Evolutionary conservation across 2,329 filamentous ascomycete genomes (phyloP).

Genomic region (Cordyceps fumosorosea): DNA sequence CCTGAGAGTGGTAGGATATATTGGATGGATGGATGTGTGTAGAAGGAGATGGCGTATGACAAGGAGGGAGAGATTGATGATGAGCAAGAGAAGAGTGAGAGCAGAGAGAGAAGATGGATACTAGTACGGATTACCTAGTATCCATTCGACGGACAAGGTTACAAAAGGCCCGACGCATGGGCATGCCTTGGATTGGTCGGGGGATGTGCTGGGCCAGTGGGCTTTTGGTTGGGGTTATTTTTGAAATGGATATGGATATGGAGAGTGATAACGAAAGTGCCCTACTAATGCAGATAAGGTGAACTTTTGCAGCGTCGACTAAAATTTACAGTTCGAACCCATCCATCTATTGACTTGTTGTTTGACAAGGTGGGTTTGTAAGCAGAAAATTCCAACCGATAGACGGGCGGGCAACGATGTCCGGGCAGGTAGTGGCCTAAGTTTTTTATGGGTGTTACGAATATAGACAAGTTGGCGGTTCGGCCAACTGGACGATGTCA

Average conservation of each 20-base stretch:
- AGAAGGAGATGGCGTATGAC: background rate
- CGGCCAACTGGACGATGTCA: too few species aligned
- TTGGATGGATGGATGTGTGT: background rate
- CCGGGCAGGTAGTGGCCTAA: too few species aligned
- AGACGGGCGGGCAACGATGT: too few species aligned
- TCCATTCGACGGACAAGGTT: background rate
- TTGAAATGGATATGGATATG: background rate
- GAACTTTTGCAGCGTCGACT: too few species aligned
- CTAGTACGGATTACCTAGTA: too few species aligned
- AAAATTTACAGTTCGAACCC: background rate
- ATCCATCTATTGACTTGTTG: too few species aligned
- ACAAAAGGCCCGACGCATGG: background rate
- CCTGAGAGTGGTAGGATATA: background rate
- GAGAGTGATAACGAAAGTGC: background rate
- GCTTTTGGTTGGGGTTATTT: background rate
- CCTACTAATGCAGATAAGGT: too few species aligned
- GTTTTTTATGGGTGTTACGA: background rate
- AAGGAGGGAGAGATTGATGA: background rate
- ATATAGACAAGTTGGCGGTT: background rate
- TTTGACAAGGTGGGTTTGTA: background rate
- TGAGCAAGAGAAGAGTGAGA: background rate
- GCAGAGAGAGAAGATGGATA: background rate
- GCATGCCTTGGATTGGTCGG: background rate
- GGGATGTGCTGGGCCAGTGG: background rate
- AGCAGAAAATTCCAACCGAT: too few species aligned